A percentile compares a stretch with the other conserved stretches of the same genome.
Evolutionary conservation across 257 asterid species (phyloP).

Genomic region (Solanum corneliomulleri): DNA sequence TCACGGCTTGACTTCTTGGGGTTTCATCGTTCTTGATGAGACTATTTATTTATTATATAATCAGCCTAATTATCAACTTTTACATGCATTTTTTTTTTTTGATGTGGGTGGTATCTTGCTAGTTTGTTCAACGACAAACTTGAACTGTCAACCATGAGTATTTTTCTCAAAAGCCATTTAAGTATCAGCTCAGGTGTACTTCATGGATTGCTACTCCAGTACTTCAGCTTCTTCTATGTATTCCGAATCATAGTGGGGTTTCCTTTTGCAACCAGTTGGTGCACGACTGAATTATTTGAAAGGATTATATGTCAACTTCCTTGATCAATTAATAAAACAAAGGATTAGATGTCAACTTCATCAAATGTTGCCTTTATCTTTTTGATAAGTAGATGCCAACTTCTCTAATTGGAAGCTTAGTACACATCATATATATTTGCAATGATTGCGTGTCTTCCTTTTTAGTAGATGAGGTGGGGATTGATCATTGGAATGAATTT

Average conservation of each 20-base stretch:
- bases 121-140: background rate
- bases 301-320: background rate
- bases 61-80: background rate
- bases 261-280: background rate
- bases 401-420: background rate
- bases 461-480: constrained; percentile 60
- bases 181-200: background rate
- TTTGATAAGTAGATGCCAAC: background rate
- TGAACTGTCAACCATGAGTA: background rate
- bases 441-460: background rate
- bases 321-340: background rate
- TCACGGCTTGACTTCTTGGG: background rate
- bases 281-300: background rate
- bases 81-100: background rate
- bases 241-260: background rate
- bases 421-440: background rate
- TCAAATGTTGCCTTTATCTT: background rate
- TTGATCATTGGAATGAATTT: constrained; percentile 58
- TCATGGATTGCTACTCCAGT: background rate
- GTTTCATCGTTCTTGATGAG: background rate
- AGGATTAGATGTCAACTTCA: background rate
- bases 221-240: background rate
- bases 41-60: background rate
- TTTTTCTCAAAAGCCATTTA: background rate
- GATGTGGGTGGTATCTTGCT: background rate